Percentiles rank a stretch among this genome's conserved stretches.
Conservation (phyloP, 257 asterid genomes). For the Fraxinus americana region DNA sequence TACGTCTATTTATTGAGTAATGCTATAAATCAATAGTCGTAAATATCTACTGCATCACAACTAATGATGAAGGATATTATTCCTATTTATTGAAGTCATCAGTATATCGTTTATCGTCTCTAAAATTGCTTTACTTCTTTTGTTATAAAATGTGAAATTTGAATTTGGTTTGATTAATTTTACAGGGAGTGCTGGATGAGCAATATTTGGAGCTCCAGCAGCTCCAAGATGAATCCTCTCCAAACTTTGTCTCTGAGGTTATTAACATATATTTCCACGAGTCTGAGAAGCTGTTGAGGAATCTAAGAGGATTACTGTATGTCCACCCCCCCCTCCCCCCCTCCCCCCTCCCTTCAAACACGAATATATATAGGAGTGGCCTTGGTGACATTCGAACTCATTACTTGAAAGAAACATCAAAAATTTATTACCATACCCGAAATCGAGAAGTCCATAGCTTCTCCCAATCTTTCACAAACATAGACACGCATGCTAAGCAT, state of each 20-base stretch:
- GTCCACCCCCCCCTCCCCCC: background rate
- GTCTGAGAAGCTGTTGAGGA: slow-evolving; percentile 77
- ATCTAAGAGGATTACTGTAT: slow-evolving; percentile 75
- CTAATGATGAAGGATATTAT: background rate
- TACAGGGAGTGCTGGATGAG: slow-evolving; percentile 85
- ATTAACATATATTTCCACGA: slow-evolving; percentile 79
- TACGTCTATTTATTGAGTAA: no score
- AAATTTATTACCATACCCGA: no score
- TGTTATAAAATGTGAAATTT: no score
- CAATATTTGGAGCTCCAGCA: slow-evolving; percentile 88
- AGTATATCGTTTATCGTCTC: no score
- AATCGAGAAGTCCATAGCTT: no score
- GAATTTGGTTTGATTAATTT: background rate
- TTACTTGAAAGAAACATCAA: no score
- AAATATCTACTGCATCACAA: no score
- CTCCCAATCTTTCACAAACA: background rate
- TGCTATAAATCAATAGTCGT: no score
- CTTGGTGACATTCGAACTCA: no score
- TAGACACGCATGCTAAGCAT: background rate
- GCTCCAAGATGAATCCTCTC: slow-evolving; percentile 85
- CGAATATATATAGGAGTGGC: background rate
- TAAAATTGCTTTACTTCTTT: no score
- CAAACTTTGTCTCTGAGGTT: slow-evolving; percentile 87
- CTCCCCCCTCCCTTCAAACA: background rate
- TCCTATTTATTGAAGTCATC: background rate